A percentile compares a stretch with the other conserved stretches of the same genome.
Evolutionary conservation across 1,284 basidiomycete genomes (phyloP).

Genomic region (Chiua sp.): DNA sequence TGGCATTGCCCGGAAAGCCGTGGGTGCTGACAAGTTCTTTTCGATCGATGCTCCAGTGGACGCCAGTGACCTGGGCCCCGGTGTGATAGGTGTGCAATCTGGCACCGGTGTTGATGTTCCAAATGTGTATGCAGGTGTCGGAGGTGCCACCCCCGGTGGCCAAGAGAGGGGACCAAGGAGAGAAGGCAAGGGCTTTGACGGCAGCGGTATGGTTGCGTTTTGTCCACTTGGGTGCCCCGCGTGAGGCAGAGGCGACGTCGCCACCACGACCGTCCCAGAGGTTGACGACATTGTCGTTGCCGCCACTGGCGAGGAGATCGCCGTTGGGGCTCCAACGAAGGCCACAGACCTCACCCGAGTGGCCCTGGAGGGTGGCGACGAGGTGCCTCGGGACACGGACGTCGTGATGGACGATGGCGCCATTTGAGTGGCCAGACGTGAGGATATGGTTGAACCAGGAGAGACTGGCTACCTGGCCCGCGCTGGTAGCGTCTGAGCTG

Average conservation of each 20-base stretch:
- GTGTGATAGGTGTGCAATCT: slow-evolving; percentile 85
- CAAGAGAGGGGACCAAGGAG: slow-evolving; percentile 92
- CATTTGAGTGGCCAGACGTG: slow-evolving; percentile 89
- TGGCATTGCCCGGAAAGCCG: slow-evolving; percentile 84
- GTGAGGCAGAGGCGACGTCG: slow-evolving; percentile 60
- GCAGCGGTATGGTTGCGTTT: slow-evolving; percentile 95
- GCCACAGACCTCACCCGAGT: slow-evolving; percentile 90
- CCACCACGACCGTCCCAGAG: slow-evolving; percentile 91
- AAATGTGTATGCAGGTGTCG: slow-evolving; percentile 93
- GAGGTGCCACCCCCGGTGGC: slow-evolving; percentile 96
- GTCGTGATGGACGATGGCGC: slow-evolving; percentile 94
- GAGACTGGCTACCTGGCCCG: slow-evolving; percentile 78
- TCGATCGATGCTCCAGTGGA: slow-evolving; percentile 88
- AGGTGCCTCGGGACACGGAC: slow-evolving; percentile 88
- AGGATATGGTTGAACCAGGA: slow-evolving; percentile 89
- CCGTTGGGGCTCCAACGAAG: slow-evolving; percentile 84
- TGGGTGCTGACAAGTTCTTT: slow-evolving; percentile 95
- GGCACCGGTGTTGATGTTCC: slow-evolving; percentile 91
- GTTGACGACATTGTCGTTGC: slow-evolving; percentile 97
- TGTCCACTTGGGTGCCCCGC: slow-evolving; percentile 84
- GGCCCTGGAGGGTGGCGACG: slow-evolving; percentile 87
- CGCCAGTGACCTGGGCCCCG: slow-evolving; percentile 90
- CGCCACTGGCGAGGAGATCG: slow-evolving; percentile 91
- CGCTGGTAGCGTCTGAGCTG: slow-evolving; percentile 29
- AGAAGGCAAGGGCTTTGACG: slow-evolving; percentile 97